These are phyloP conservation scores for Xylaria castorea DNA, from an alignment of 495 filamentous ascomycete genomes.

Conservation along the genomic window DNA sequence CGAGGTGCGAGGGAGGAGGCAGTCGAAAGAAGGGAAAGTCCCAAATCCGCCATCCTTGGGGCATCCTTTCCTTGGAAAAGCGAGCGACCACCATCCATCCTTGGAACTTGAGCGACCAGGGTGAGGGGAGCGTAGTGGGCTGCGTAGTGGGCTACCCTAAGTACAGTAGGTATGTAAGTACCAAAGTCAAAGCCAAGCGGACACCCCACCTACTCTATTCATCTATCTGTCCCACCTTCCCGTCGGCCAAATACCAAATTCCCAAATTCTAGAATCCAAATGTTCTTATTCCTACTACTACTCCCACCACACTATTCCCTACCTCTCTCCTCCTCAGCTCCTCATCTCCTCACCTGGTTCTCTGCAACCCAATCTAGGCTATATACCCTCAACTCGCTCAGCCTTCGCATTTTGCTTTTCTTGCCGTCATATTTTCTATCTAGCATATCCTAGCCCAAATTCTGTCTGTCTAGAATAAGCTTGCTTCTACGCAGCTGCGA, in stretches of 20 bases:
- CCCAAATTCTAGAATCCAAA: slow-evolving; percentile 26
- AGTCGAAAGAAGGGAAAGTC: slow-evolving; percentile 5
- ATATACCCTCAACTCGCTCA: not conserved
- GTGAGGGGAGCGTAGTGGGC: slow-evolving; percentile 4
- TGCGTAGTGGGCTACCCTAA: not conserved
- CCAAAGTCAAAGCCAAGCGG: not conserved
- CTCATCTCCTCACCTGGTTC: not conserved
- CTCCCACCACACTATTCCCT: not conserved
- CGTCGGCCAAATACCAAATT: slow-evolving; percentile 29
- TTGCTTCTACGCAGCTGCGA: slow-evolving; percentile 25
- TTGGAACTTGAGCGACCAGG: not conserved
- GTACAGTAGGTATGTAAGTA: not conserved
- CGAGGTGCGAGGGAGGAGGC: not conserved
- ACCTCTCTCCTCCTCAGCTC: not conserved
- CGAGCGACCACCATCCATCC: not conserved
- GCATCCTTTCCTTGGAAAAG: not conserved
- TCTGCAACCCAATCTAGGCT: not conserved
- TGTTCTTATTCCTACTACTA: not conserved
- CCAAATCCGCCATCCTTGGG: slow-evolving; percentile 7
- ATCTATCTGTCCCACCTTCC: slow-evolving; percentile 22
- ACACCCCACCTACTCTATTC: slow-evolving; percentile 13
- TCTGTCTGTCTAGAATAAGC: slow-evolving; percentile 11
- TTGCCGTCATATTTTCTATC: not conserved
- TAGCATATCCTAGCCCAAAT: not conserved
- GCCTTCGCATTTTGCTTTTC: not conserved